Evolutionary conservation across 345 rosid genomes (phyloP).

Genomic region (Bretschneidera sinensis): DNA sequence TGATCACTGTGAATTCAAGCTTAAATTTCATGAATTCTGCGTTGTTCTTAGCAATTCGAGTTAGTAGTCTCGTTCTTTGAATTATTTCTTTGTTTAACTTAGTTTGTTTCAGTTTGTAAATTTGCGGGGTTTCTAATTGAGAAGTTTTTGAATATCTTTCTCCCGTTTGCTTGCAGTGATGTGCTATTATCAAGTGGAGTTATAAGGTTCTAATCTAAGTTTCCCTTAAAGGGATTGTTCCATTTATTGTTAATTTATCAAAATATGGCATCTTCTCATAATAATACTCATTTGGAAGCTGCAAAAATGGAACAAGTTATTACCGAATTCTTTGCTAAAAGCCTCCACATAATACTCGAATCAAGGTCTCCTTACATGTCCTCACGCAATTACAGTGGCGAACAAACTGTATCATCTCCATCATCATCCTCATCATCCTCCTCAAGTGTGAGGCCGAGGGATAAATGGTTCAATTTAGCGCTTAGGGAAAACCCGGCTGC

Average conservation of each 20-base stretch:
- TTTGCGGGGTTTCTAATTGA: neutral
- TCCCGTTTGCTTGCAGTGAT: neutral
- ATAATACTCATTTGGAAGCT: slow-evolving; percentile 49
- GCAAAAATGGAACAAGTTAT: slow-evolving; percentile 83
- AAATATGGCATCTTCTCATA: slow-evolving; percentile 52
- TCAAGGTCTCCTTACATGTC: slow-evolving; percentile 83
- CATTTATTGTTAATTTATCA: neutral
- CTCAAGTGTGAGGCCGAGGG: slow-evolving; percentile 76
- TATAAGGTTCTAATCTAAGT: slow-evolving; percentile 11
- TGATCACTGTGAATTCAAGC: no score
- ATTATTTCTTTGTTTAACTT: no score
- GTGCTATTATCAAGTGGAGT: neutral
- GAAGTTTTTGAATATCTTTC: neutral
- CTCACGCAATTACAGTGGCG: slow-evolving; percentile 76
- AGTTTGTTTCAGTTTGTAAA: no score
- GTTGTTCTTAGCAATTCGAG: no score
- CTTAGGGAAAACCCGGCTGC: slow-evolving; percentile 88
- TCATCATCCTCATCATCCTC: slow-evolving; percentile 78
- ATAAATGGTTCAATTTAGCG: slow-evolving; percentile 92
- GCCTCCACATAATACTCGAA: slow-evolving; percentile 85
- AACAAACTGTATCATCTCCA: slow-evolving; percentile 67
- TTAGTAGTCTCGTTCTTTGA: no score
- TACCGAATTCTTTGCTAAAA: slow-evolving; percentile 84
- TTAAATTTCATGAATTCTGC: no score
- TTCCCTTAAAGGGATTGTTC: slow-evolving; percentile 22